phyloP scores from a whole-genome alignment of 768 basidiomycete species.

The Floccularia luteovirens region DNA sequence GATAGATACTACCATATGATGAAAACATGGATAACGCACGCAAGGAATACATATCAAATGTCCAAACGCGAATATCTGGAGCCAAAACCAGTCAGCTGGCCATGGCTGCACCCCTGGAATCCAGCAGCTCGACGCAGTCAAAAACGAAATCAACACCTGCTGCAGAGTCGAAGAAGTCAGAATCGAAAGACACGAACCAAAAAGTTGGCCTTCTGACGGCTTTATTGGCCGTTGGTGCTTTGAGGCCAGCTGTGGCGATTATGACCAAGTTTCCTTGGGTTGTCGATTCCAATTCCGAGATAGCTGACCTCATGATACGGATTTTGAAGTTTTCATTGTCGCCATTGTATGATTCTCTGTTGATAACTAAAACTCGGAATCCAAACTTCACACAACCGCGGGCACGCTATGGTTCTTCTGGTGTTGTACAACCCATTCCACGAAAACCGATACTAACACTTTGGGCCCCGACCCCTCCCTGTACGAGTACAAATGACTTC shows the following conservation, averaged over 20 bases:
- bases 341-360: conserved; percentile 50
- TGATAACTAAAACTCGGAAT: conserved; percentile 52
- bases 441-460: conserved; percentile 67
- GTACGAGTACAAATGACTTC: conserved; percentile 67
- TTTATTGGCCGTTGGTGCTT: conserved; percentile 80
- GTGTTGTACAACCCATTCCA: conserved; percentile 40
- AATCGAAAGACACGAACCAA: conserved; percentile 56
- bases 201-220: conserved; percentile 72
- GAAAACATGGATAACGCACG: conserved; percentile 63
- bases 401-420: conserved; percentile 53
- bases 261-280: conserved; percentile 83
- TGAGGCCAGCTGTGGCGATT: conserved; percentile 71
- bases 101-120: conserved; percentile 78
- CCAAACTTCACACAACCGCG: conserved; percentile 57
- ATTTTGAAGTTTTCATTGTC: conserved; percentile 62
- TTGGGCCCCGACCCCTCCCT: conserved; percentile 74
- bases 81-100: conserved; percentile 74
- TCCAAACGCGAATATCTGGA: conserved; percentile 56
- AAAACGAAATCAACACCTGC: conserved; percentile 31
- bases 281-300: conserved; percentile 69
- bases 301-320: conserved; percentile 84
- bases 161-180: conserved; percentile 33
- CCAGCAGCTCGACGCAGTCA: conserved; percentile 26
- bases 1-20: conserved; percentile 68
- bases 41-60: conserved; percentile 56